phyloP scores from a whole-genome alignment of 2,329 filamentous ascomycete species.

The Biscogniauxia sp. region DNA sequence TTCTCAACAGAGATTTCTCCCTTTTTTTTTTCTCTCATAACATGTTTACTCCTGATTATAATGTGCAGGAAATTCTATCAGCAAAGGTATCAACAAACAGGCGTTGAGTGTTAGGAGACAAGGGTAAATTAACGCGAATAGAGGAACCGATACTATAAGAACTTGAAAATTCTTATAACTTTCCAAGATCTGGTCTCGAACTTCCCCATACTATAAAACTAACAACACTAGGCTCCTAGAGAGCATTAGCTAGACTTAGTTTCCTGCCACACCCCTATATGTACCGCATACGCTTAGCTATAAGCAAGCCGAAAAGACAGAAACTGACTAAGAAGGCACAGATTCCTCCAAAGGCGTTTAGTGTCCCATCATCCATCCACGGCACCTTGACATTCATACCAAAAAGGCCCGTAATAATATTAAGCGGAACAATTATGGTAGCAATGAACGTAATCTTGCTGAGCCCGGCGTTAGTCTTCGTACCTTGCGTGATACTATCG shows the following conservation, averaged over 20 bases:
- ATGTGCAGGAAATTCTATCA: not conserved
- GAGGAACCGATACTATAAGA: not conserved
- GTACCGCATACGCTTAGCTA: constrained; percentile 45
- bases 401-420: constrained; percentile 82
- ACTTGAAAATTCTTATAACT: not conserved
- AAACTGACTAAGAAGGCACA: constrained; percentile 56
- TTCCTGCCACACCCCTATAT: constrained; percentile 35
- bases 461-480: constrained; percentile 81
- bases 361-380: constrained; percentile 46
- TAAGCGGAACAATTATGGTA: constrained; percentile 93
- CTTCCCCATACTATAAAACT: not conserved
- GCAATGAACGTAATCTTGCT: constrained; percentile 95
- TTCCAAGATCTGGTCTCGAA: not conserved
- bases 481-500: constrained; percentile 85
- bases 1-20: not conserved
- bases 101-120: not conserved
- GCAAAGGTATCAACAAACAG: not conserved
- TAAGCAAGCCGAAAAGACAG: constrained; percentile 39
- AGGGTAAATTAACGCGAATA: not conserved
- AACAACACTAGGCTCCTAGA: not conserved
- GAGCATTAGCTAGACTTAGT: not conserved
- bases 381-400: constrained; percentile 85
- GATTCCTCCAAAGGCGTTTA: constrained; percentile 61
- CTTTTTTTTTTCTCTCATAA: no score
- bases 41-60: not conserved